Conservation (phyloP, 805 yeast species). For the Myxozyma melibiosi region DNA sequence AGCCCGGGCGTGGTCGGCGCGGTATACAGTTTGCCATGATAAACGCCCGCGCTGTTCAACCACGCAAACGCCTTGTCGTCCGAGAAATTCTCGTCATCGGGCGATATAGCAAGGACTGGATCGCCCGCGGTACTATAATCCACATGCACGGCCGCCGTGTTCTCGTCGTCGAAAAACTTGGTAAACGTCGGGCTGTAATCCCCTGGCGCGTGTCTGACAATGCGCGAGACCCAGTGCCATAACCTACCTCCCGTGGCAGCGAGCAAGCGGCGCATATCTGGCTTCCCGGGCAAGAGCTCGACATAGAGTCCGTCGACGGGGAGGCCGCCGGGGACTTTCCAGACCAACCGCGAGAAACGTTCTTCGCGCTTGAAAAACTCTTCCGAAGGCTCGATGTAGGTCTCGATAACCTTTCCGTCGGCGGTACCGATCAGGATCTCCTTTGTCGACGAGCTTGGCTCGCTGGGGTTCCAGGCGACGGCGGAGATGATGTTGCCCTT, state of each 20-base stretch:
- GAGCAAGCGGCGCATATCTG: conserved; percentile 29
- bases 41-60: conserved; percentile 52
- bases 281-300: conserved; percentile 32
- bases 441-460: conserved; percentile 47
- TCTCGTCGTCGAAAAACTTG: conserved; percentile 38
- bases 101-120: conserved; percentile 22
- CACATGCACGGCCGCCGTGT: conserved; percentile 28
- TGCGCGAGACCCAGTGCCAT: conserved; percentile 32
- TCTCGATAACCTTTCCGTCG: conserved; percentile 54
- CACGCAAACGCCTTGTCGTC: conserved; percentile 47
- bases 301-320: conserved; percentile 36
- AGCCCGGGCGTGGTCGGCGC: conserved; percentile 34
- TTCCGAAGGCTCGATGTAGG: conserved; percentile 49
- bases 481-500: conserved; percentile 50
- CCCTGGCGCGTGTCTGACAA: conserved; percentile 30
- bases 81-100: conserved; percentile 33
- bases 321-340: conserved; percentile 42
- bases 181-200: conserved; percentile 38
- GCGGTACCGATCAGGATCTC: conserved; percentile 53
- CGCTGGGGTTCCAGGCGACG: conserved; percentile 49
- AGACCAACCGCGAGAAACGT: conserved; percentile 47
- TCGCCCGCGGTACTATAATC: conserved; percentile 21
- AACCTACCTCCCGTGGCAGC: conserved; percentile 27
- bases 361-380: conserved; percentile 51
- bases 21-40: conserved; percentile 45